phyloP scores from a whole-genome alignment of 768 basidiomycete species.

The Naganishia friedmannii region DNA sequence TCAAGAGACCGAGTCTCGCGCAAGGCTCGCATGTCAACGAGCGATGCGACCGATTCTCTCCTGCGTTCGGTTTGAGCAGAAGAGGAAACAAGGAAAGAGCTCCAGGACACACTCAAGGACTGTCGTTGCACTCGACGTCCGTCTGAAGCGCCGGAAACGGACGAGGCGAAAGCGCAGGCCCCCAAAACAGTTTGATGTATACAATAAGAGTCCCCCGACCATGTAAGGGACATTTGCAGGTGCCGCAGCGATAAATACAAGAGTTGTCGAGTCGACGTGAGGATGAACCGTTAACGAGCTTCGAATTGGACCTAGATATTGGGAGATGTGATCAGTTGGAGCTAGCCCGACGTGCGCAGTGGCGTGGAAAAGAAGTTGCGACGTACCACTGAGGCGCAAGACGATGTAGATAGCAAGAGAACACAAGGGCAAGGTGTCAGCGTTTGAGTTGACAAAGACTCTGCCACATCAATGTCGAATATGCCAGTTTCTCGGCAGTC shows the following conservation, averaged over 20 bases:
- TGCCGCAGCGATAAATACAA: not conserved
- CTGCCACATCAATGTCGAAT: not conserved
- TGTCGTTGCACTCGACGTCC: no score
- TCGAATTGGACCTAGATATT: conserved; percentile 57
- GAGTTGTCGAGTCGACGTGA: not conserved
- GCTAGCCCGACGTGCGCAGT: not conserved
- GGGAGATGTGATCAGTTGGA: not conserved
- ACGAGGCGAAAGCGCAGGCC: not conserved
- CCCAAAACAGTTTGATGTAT: not conserved
- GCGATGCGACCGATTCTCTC: no score
- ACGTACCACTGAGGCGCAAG: not conserved
- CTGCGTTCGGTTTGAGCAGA: no score
- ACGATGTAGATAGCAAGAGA: not conserved
- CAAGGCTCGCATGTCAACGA: no score
- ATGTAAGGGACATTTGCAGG: not conserved
- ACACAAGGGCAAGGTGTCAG: not conserved
- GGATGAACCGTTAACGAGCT: conserved; percentile 59
- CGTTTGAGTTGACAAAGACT: conserved; percentile 29
- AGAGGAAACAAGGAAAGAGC: no score
- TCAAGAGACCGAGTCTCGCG: no score
- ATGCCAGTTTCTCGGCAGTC: not conserved
- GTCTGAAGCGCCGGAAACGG: no score
- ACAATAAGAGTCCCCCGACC: not conserved
- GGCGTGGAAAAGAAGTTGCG: conserved; percentile 15
- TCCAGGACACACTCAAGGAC: no score